Evolutionary conservation across 2,329 filamentous ascomycete genomes (phyloP), one percentile per base, ranked within the genome.

Genomic region (Alternaria ventricosa): DNA sequence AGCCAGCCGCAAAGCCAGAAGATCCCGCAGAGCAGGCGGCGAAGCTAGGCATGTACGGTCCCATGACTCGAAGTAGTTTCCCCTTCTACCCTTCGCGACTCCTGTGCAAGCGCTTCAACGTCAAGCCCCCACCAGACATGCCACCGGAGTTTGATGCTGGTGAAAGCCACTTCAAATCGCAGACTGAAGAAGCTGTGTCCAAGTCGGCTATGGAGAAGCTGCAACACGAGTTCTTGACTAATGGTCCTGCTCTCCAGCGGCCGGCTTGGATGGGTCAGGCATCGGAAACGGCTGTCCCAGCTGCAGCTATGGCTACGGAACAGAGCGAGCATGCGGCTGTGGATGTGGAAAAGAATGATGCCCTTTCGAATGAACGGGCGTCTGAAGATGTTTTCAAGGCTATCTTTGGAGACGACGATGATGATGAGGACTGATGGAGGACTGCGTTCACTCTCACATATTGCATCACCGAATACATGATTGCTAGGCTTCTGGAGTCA

Each of bases 41-140:
- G 8, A 92, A 87, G 73, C 83, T 97, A 76, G 94, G 93, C 61
- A 97, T 98, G 94, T 97, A 94, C 80, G 96, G 96, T 1, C 86
- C 89, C 13, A 87, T 98, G 88, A 99, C 96, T 4, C 86, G 96
- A 65, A 88, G 86, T 22, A 84, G 86, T 0, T 79, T 87, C 8
- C 87, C 89, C 5, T 98, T 97, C 79, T 90, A 90, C 71, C 96
- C 96, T 1, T 90, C 91, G 1, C 86, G 94, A 58, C 81, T 99
- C 44, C 81, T 98, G n/a, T 98, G 95, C 82, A 99, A 98, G 78
- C 87, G 96, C 9, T 97, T 99, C 81, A 94, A 94, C 71, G 91
- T 98, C n/a, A 89, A 86, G 64, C 88, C 91, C 9, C 93, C 94
- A 6, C 70, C 87, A 10, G 87, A 93, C 77, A 88, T 91, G 30